Evolutionary conservation across 108 stramenopile genomes (phyloP).

Genomic region (Fragilaria radians): DNA sequence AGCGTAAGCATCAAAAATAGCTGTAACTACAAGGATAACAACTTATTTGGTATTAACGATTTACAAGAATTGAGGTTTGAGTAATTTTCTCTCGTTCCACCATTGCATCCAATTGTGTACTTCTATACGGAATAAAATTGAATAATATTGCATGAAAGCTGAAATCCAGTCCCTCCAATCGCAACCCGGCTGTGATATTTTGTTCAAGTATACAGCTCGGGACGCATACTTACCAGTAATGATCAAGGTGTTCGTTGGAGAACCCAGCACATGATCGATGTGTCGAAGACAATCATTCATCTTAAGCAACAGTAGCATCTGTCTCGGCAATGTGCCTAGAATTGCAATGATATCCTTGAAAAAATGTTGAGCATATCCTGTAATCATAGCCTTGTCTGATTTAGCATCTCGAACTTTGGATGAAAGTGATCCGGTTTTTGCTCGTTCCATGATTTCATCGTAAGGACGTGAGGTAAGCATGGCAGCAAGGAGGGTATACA

Average conservation of each 20-base stretch:
- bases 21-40: neutral
- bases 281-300: constrained; percentile 94
- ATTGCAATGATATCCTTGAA: constrained; percentile 76
- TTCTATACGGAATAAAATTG: constrained; percentile 49
- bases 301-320: constrained; percentile 90
- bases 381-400: constrained; percentile 81
- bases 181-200: constrained; percentile 5
- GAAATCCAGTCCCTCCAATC: constrained; percentile 6
- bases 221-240: constrained; percentile 74
- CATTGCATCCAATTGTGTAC: constrained; percentile 32
- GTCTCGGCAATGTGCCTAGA: constrained; percentile 75
- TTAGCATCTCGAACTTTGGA: constrained; percentile 18
- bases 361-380: constrained; percentile 88
- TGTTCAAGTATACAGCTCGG: constrained; percentile 43
- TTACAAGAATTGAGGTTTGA: neutral
- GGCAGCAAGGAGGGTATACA: constrained; percentile 88
- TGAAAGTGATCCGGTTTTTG: constrained; percentile 37
- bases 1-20: constrained; percentile 13
- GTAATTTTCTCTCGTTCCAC: constrained; percentile 10
- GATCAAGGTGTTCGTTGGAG: constrained; percentile 69
- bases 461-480: constrained; percentile 91
- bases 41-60: neutral
- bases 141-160: constrained; percentile 47
- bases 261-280: constrained; percentile 82
- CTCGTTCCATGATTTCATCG: constrained; percentile 83